Base-by-base conservation (phyloP, 1,139 yeast species). In the Entelexis sorbosivorans region DNA sequence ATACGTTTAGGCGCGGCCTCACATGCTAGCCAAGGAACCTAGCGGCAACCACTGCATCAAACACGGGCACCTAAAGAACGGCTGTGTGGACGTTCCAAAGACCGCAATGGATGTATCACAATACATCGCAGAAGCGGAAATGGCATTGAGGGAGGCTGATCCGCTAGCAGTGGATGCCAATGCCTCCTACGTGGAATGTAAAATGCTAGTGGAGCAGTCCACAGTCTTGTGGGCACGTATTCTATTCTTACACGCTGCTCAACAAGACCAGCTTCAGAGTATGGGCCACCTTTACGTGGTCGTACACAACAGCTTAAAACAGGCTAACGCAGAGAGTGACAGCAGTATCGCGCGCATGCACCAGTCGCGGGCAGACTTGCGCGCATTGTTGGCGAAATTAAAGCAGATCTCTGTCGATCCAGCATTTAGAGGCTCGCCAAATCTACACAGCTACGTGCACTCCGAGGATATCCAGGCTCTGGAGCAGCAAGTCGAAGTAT, bases 141-240 rank as follows among this genome's bases (percentile, higher is more conserved):
- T 57, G 49, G 64, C 69, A 3, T 59, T 68, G 17, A 60, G 67
- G 3, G 60, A 61, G 16, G 71, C 70, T 0, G 71, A 68, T 11
- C 69, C 69, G 7, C 60, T 67, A 29, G 67, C 70, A 48, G 58
- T 62, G n/a, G 66, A 62, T 34, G 69, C 69, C 28, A 68, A 65
- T 54, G 59, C 60, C 8, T 52, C 61, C 17, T 60, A 65, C n/a
- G 53, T 60, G 10, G 61, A 63, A 19, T 59, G 63, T 13, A 53
- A 63, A 38, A 54, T 53, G 28, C 62, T 61, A 24, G 59, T 64
- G 11, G 71, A 67, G 56, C 58, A 59, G 46, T 63, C 69, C 13
- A 61, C 65, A 2, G 60, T 63, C 1, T 57, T 65, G n/a, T 65
- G 69, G 68, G 63, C 69, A 4, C 66, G 65, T 42, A 61, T 64